Evolutionary conservation across 148 eudicot species (phyloP), one percentile per base, ranked within the genome.

Genomic region (Vaccinium macrocarpon): DNA sequence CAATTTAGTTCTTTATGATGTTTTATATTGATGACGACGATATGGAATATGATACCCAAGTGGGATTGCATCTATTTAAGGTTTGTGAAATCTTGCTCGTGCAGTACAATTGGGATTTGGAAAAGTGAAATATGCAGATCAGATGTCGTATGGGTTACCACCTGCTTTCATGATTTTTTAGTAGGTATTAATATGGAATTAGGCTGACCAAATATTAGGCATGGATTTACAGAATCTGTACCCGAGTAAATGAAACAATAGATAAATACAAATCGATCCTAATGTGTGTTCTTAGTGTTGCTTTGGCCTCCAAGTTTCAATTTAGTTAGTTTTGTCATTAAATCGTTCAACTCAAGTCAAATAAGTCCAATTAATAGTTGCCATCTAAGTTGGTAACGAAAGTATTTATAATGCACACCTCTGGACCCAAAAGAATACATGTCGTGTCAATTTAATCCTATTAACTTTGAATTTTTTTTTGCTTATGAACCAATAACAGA

Each of bases 41-140:
- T 18, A 51, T 27, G 59, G 27, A 70, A 49, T 7, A 52, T 82
- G 10, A 68, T 68, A n/a, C 18, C 38, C 27, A 29, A 25, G 15
- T 11, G 38, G 19, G 82, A 81, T 64, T 81, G 38, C n/a, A 42
- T 64, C 18, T 81, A 61, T 38, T n/a, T 62, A 15, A 77, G 18
- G 10, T 59, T 76, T 25, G 23, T 59, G 19, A 42, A 56, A 5
- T 8, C 38, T 61, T 77, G 23, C 49, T 76, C 4, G 23, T 59
- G 52, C 35, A 42, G 15, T 23, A 80, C 25, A 35, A 49, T 15
- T 35, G 12, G 15, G 29, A 27, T 32, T 35, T 35, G 8, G 71
- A 21, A 21, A 61, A 62, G 61, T 8, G 11, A 23, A 62, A 81
- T 38, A 10, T 38, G 55, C 51, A 46, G 16, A 81, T 38, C 53